Evolutionary conservation across 23 red algal genomes (phyloP), one percentile per base, ranked within the genome.

Genomic region (Porphyridium purpureum): DNA sequence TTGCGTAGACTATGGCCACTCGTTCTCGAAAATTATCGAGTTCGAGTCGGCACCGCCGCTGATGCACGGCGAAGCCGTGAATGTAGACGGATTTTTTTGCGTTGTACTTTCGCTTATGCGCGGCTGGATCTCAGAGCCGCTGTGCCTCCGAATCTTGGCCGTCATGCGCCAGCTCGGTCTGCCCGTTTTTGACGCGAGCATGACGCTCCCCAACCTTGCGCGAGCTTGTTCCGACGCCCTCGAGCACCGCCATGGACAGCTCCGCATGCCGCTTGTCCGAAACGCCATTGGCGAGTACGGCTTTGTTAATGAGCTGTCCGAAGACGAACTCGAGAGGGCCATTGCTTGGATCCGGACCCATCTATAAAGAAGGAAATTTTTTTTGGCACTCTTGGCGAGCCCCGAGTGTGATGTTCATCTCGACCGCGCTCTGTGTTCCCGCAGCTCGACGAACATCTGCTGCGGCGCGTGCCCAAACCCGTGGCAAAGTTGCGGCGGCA

Each of bases 1-100:
- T 49, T 81, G 80, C 47, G 81, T 85, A 1, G 88, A 95, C 53
- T 95, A 85, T 51, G 88, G 88, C 9, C 88, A 95, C 66, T 82
- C 88, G 11, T 95, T 95, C 54, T 80, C 70, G 50, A 95, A 95
- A 60, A 76, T 95, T 66, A 64, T 95, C 4, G 77, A 95, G 35
- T 84, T 95, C 78, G 56, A 48, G 28, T 27, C 46, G 23, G 47
- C 63, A n/a, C 58, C 52, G 1, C 64, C 73, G 8, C 49, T 95
- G 8, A 76, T 77, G 67, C 88, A 95, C 63, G 88, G 88, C 35
- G 88, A 95, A 50, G 88, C 88, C 4, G 88, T 95, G 2, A 95
- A 81, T 31, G 65, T 95, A 52, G 88, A 95, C 47, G 88, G 88
- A n/a, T 67, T 84, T 23, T 58, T 95, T n/a, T 95, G 88, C 54